phyloP scores from a whole-genome alignment of 192 early-diverging fungal genomes.

The Jimgerdemannia lactiflua region DNA sequence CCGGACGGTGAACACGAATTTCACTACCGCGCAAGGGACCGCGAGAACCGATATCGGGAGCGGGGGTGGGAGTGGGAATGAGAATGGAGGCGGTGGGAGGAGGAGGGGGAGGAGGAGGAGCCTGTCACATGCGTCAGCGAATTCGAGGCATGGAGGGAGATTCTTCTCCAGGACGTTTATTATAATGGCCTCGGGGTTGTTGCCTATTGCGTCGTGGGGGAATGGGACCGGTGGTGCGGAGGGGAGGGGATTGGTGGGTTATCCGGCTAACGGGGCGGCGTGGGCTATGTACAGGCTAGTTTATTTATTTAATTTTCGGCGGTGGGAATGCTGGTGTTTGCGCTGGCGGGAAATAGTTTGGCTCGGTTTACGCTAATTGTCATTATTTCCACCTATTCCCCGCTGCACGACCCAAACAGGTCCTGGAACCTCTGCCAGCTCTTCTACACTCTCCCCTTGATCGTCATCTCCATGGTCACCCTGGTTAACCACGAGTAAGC shows the following conservation, averaged over 20 bases:
- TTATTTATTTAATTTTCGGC: too few relatives aligned
- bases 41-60: too few relatives aligned
- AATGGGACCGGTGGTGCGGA: background rate
- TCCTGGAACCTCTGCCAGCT: background rate
- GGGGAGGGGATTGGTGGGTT: background rate
- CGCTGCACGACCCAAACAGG: background rate
- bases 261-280: background rate
- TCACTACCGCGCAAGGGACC: background rate
- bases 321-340: background rate
- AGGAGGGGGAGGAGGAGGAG: background rate
- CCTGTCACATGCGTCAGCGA: background rate
- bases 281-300: background rate
- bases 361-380: too few relatives aligned
- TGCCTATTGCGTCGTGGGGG: background rate
- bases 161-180: background rate
- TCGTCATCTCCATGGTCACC: constrained; percentile 21
- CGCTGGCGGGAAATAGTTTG: background rate
- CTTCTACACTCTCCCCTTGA: constrained; percentile 29
- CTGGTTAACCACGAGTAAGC: constrained; percentile 28
- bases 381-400: too few relatives aligned
- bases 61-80: too few relatives aligned
- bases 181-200: background rate
- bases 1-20: background rate
- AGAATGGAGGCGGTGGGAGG: too few relatives aligned
- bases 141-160: background rate